Evolutionary conservation across 2,329 filamentous ascomycete genomes (phyloP), one percentile per base, ranked within the genome.

Genomic region (Grosmannia penicillata): DNA sequence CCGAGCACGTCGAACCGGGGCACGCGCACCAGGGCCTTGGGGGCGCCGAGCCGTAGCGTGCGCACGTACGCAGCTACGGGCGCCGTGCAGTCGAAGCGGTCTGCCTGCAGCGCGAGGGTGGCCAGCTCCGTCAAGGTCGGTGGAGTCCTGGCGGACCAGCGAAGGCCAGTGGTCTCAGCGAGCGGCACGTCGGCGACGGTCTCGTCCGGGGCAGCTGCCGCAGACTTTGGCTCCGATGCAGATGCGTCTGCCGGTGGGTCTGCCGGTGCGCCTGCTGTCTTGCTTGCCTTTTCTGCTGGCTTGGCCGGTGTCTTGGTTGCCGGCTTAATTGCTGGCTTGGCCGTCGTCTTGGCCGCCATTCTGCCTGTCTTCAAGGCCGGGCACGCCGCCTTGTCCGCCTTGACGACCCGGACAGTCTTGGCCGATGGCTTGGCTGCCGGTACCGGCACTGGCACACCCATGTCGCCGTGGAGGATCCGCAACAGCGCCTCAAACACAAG

Each of bases 31-130:
- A 38, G 23, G 3, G 43, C 35, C 22, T 36, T 33, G 3, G 46
- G 46, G 63, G 71, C 76, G 49, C 67, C 72, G 51, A 70, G 67
- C 49, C 63, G 71, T 34, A 65, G 50, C 10, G 61, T 53, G 13
- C 62, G 63, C 15, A 79, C 54, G 45, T 73, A 72, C 33, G 60
- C 61, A 8, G 69, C 62, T 2, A 84, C 64, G 10, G 62, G 53
- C 3, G 62, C 53, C 2, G 74, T 57, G 43, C 77, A 79, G 56
- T 80, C 77, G 55, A 84, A 86, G 32, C 78, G 72, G 54, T 86
- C 82, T 9, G 80, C 78, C 40, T 83, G 68, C 37, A 84, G 68
- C 29, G 78, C 74, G 29, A 86, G 59, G 2, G 78, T 79, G 13
- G 75, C 71, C 10, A 82, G 62, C 46, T 79, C 79, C 7, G 70